A percentile compares a stretch with the other conserved stretches of the same genome.
These are phyloP conservation scores for Eruca vesicaria DNA, from an alignment of 441 rosid genomes.

Conservation along the genomic window DNA sequence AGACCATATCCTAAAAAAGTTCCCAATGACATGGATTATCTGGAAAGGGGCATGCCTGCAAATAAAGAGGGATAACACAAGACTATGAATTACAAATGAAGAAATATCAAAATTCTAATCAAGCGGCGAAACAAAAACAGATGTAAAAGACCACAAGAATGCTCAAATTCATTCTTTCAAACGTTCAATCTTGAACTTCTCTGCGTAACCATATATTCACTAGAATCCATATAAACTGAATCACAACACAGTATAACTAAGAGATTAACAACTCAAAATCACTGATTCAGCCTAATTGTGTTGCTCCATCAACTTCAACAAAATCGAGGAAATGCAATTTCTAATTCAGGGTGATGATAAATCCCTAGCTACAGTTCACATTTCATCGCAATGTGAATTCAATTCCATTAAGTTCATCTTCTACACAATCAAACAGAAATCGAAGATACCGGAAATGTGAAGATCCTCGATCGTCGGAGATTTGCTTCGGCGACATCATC, in stretches of 20 bases:
- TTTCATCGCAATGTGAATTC: neutral
- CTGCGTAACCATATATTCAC: neutral
- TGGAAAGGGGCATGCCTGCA: slow-evolving; percentile 79
- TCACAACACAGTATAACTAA: neutral
- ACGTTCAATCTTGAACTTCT: neutral
- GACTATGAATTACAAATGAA: neutral
- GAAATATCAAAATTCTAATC: neutral
- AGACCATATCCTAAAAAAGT: slow-evolving; percentile 92
- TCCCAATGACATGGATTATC: slow-evolving; percentile 73
- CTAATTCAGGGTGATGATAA: neutral
- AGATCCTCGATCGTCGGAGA: slow-evolving; percentile 79
- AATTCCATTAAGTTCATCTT: neutral
- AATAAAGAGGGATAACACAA: neutral
- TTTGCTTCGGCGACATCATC: slow-evolving; percentile 82
- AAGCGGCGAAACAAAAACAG: neutral
- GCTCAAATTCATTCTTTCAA: too few species aligned
- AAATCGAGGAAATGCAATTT: neutral
- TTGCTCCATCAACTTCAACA: neutral
- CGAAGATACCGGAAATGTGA: slow-evolving; percentile 60
- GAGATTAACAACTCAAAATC: neutral
- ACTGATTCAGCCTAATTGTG: neutral
- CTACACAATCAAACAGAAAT: neutral
- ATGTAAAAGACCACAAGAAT: neutral
- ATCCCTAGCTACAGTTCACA: neutral
- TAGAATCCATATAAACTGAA: neutral